Base-by-base conservation (phyloP, 768 basidiomycete genomes). In the Terana coerulea region DNA sequence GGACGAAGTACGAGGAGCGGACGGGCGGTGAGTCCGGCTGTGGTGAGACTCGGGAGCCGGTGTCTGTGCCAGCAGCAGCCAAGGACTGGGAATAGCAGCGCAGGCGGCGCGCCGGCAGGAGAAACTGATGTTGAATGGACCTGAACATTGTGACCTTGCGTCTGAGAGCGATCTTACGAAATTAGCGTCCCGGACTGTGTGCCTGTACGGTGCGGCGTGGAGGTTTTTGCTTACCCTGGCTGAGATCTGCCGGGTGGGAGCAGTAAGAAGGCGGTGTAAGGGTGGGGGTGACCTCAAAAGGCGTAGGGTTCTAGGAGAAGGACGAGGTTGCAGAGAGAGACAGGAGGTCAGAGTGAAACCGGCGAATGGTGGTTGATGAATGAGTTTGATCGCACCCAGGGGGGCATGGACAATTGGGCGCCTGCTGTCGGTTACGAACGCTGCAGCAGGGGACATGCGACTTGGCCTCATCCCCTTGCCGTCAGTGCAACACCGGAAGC, bases 1-100 rank as follows among this genome's bases (percentile, higher is more conserved):
- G 76, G 39, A 91, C 73, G 54, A 76, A 78, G 68, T 88, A 91
- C 15, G 68, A 60, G 25, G 49, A 61, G 15, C 39, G 53, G 10
- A 55, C 30, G 29, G 42, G 11, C 36, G 29, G n/a, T 7, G 50
- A 14, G 35, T 14, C 17, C 48, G 17, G 17, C 17, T 24, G 39
- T 37, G 34, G 14, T 31, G 57, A 17, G 29, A 22, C n/a, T 14
- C 17, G 31, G 17, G 55, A 36, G 24, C 41, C 47, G 24, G 15
- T 22, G 19, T 10, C 7, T 28, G 45, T 43, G 51, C 26, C 51
- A 25, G 31, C 31, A 9, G 21, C 49, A 30, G 50, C 24, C 25
- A 47, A 29, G 12, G 61, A 35, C 42, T 55, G 54, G 26, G 58
- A 57, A 48, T 55, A 55, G 46, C 37, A 54, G 34, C 61, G 58